A percentile compares a stretch with the other conserved stretches of the same genome.
These are phyloP conservation scores for Sarocladium oryzae DNA, from an alignment of 2,329 filamentous ascomycete species.

Conservation along the genomic window DNA sequence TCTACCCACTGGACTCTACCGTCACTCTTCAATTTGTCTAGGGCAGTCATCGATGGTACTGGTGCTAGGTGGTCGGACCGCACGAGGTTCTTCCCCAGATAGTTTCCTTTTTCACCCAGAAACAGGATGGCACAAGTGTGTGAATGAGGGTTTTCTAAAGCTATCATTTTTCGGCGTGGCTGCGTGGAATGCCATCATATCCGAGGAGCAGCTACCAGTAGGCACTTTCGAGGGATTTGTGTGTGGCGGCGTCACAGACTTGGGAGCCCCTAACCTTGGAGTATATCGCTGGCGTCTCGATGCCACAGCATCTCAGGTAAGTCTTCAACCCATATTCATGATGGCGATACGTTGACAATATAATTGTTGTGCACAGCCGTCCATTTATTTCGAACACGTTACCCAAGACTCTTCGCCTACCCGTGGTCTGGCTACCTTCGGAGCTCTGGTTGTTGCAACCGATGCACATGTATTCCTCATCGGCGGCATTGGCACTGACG, in stretches of 20 bases:
- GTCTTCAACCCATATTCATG: neutral
- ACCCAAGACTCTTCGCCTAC: neutral
- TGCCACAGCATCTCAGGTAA: slow-evolving; percentile 29
- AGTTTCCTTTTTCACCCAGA: slow-evolving; percentile 47
- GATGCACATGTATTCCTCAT: slow-evolving; percentile 20
- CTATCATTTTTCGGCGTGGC: slow-evolving; percentile 38
- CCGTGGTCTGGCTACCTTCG: slow-evolving; percentile 23
- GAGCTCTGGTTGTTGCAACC: slow-evolving; percentile 21
- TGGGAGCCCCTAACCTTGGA: slow-evolving; percentile 57
- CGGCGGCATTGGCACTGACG: slow-evolving; percentile 25
- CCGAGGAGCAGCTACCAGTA: slow-evolving; percentile 15
- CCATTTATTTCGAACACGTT: slow-evolving; percentile 25
- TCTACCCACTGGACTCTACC: slow-evolving; percentile 66
- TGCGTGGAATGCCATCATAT: slow-evolving; percentile 23
- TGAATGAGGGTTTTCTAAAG: slow-evolving; percentile 24
- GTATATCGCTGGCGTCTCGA: slow-evolving; percentile 59
- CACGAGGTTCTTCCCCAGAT: slow-evolving; percentile 38
- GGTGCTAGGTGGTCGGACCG: slow-evolving; percentile 56
- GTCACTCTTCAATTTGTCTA: slow-evolving; percentile 60
- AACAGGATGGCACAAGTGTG: slow-evolving; percentile 41
- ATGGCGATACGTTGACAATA: no score
- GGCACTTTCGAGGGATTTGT: slow-evolving; percentile 52
- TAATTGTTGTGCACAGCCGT: slow-evolving; percentile 18
- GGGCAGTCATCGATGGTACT: slow-evolving; percentile 45
- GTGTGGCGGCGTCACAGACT: slow-evolving; percentile 62